A percentile compares a stretch with the other conserved stretches of the same genome.
Evolutionary conservation across 495 filamentous ascomycete genomes (phyloP).

Genomic region (Lophium mytilinum): DNA sequence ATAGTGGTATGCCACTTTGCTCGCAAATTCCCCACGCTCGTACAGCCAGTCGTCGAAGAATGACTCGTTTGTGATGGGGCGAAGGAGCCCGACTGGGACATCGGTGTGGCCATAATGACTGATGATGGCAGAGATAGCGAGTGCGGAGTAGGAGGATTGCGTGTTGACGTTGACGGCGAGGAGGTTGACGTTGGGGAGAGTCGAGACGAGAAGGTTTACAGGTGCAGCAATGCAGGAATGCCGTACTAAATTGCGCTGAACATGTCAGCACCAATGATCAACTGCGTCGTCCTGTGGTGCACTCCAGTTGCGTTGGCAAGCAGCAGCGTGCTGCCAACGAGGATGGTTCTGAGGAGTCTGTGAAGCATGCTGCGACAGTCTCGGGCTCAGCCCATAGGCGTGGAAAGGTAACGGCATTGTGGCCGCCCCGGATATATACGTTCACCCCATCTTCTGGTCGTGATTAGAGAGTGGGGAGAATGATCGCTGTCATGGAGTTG

Average conservation of each 20-base stretch:
- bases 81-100: slow-evolving; percentile 35
- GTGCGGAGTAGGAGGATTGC: slow-evolving; percentile 37
- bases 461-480: too few relatives aligned
- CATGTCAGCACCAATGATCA: slow-evolving; percentile 2
- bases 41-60: slow-evolving; percentile 38
- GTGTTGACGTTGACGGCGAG: slow-evolving; percentile 41
- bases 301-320: too few relatives aligned
- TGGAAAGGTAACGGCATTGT: too few relatives aligned
- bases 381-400: too few relatives aligned
- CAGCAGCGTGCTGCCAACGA: too few relatives aligned
- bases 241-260: slow-evolving; percentile 1
- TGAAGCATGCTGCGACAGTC: too few relatives aligned
- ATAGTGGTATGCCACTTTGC: slow-evolving; percentile 39
- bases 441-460: too few relatives aligned
- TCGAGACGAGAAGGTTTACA: slow-evolving; percentile 4
- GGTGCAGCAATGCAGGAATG: background rate
- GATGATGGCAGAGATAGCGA: slow-evolving; percentile 37
- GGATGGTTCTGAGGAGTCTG: too few relatives aligned
- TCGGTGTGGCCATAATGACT: slow-evolving; percentile 35
- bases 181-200: slow-evolving; percentile 21
- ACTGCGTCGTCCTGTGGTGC: background rate
- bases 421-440: too few relatives aligned
- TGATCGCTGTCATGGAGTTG: too few relatives aligned
- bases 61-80: slow-evolving; percentile 35
- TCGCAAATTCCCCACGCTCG: slow-evolving; percentile 28